These are phyloP conservation scores for Nyctanthes arbortristis DNA, from an alignment of 257 asterid species.

Conservation along the genomic window DNA sequence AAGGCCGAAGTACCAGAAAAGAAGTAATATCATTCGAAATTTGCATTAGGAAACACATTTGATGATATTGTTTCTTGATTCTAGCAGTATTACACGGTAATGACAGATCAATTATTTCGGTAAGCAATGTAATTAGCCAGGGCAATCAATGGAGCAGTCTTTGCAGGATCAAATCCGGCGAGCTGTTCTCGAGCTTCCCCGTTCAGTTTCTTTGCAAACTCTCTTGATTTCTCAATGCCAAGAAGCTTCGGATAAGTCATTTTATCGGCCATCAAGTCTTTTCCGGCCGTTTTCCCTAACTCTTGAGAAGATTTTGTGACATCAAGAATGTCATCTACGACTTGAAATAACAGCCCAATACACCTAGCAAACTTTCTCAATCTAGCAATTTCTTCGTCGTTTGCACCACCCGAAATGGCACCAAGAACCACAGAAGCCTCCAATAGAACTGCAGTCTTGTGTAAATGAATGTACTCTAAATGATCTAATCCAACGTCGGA, in stretches of 20 bases:
- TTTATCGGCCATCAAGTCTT: conserved; percentile 43
- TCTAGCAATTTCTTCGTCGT: conserved; percentile 30
- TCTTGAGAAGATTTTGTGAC: conserved; percentile 37
- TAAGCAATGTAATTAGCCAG: conserved; percentile 45
- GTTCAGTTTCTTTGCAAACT: conserved; percentile 35
- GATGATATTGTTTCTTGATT: too few relatives aligned
- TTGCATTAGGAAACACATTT: too few relatives aligned
- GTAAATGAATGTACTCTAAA: conserved; percentile 42
- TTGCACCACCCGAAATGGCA: conserved; percentile 46
- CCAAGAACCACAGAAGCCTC: conserved; percentile 46
- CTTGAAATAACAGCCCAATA: conserved; percentile 44
- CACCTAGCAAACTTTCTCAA: conserved; percentile 42
- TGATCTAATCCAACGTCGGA: conserved; percentile 40
- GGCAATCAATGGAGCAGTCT: conserved; percentile 43
- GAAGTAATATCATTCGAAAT: too few relatives aligned
- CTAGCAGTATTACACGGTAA: too few relatives aligned
- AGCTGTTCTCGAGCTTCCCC: conserved; percentile 46
- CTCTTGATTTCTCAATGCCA: conserved; percentile 40
- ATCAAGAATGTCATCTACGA: conserved; percentile 33
- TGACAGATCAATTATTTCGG: conserved; percentile 29
- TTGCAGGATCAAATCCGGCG: conserved; percentile 24
- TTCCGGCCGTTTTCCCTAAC: conserved; percentile 50
- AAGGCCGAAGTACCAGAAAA: too few relatives aligned
- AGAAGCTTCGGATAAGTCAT: conserved; percentile 48
- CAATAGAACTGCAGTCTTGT: conserved; percentile 47